These are phyloP conservation scores for Plasmodium falciparum DNA, from an alignment of 169 alveolate species.

Conservation along the genomic window DNA sequence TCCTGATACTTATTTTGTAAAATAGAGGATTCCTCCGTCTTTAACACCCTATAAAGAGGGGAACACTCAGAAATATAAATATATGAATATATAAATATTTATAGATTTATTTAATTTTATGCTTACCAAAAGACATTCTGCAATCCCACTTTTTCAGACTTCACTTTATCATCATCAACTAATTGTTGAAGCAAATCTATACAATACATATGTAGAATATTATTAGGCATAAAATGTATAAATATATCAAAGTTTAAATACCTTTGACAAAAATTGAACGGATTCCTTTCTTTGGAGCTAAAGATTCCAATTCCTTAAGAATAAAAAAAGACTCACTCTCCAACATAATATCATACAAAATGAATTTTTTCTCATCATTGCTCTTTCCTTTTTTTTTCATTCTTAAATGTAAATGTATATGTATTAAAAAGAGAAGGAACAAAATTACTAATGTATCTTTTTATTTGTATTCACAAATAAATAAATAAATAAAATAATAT, in stretches of 20 bases:
- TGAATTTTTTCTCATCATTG: slow-evolving; percentile 76
- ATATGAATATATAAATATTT: slow-evolving; percentile 2
- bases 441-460: too few relatives aligned
- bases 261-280: slow-evolving; percentile 78
- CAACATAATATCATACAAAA: slow-evolving; percentile 76
- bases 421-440: too few relatives aligned
- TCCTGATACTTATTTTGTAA: slow-evolving; percentile 50
- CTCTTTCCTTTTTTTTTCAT: slow-evolving; percentile 75
- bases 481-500: too few relatives aligned
- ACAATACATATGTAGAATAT: background rate
- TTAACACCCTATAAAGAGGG: slow-evolving; percentile 57
- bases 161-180: slow-evolving; percentile 77
- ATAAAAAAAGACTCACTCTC: slow-evolving; percentile 76
- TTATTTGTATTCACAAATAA: too few relatives aligned
- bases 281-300: slow-evolving; percentile 73
- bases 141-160: slow-evolving; percentile 74
- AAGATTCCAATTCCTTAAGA: slow-evolving; percentile 73
- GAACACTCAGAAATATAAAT: background rate
- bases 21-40: slow-evolving; percentile 74
- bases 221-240: background rate
- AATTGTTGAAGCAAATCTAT: slow-evolving; percentile 76
- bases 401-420: background rate
- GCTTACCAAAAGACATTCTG: slow-evolving; percentile 77
- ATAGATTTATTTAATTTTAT: background rate
- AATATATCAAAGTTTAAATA: background rate